Base-by-base conservation (phyloP, 164 flowering plant genomes). In the Magnolia kwangsiensis region DNA sequence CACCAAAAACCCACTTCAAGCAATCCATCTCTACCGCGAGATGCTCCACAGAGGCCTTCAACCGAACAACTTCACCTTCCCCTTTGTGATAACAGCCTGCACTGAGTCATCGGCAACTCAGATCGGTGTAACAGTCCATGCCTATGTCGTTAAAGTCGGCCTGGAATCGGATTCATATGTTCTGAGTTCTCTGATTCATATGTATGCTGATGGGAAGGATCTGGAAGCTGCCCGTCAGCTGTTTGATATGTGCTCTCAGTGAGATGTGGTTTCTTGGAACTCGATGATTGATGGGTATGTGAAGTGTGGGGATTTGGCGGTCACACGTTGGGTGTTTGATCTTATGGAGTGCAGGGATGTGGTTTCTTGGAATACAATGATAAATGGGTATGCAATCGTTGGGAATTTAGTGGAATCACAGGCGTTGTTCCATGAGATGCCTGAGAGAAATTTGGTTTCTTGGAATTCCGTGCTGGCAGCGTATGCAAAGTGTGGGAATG, bases 401-500 rank as follows among this genome's bases (percentile, higher is more conserved):
- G 84, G 86, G 9, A 58, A 73, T 7, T 63, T 80, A 8, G 72
- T 76, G n/a, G 79, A 75, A 75, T 80, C 82, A 6, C 67, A 37
- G 78, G 78, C 23, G 21, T 51, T 84, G 81, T 84, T 84, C 27
- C 78, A 81, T 68, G 81, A 79, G 74, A 84, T 81, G 79, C 84
- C 86, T 50, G 67, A 61, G 7, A 81, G 72, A 64, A 81, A 79
- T 74, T 20, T 81, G 64, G 73, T 77, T 19, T 84, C 85, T n/a
- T 85, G 87, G 87, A 85, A 85, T 73, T 79, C 87, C 1, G 78
- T 85, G 87, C 67, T 85, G 50, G 76, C 85, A 0, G 85, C 76
- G 18, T 80, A 79, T 74, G 82, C 78, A 10, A 83, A 85, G 64
- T 79, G 82, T 77, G 84, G 85, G 29, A 76, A 79, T 51, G 76